Evolutionary conservation across 2,329 filamentous ascomycete genomes (phyloP).

Genomic region (Blastomyces silverae): DNA sequence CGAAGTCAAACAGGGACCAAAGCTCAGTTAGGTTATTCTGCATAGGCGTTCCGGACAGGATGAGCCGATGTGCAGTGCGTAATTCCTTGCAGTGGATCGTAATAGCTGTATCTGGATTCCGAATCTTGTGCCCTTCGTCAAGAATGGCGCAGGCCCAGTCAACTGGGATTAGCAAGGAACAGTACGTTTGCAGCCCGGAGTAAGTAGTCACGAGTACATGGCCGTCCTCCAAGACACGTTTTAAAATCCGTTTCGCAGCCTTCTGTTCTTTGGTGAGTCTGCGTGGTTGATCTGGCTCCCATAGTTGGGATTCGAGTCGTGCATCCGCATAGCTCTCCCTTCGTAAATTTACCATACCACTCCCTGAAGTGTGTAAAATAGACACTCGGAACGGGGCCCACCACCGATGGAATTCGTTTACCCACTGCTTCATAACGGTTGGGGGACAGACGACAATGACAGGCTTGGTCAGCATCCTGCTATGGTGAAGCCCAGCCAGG

Average conservation of each 20-base stretch:
- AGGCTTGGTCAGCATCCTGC: conserved; percentile 72
- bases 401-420: conserved; percentile 97
- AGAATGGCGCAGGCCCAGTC: conserved; percentile 92
- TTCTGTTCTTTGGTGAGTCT: conserved; percentile 50
- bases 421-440: conserved; percentile 94
- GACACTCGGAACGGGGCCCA: conserved; percentile 98
- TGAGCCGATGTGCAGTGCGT: conserved; percentile 80
- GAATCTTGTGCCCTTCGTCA: conserved; percentile 96
- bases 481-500: conserved; percentile 85
- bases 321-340: conserved; percentile 57
- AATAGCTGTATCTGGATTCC: conserved; percentile 90
- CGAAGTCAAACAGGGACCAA: conserved; percentile 97
- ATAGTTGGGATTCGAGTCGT: conserved; percentile 52
- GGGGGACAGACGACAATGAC: conserved; percentile 89
- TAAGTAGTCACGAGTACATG: conserved; percentile 96
- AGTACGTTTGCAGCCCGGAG: conserved; percentile 87
- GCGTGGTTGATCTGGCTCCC: conserved; percentile 40
- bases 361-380: conserved; percentile 90
- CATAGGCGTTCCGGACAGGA: conserved; percentile 92
- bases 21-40: conserved; percentile 94
- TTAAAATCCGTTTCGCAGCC: conserved; percentile 71
- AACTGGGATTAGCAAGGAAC: conserved; percentile 69
- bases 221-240: conserved; percentile 72
- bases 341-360: conserved; percentile 81
- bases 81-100: conserved; percentile 94